A percentile compares a stretch with the other conserved stretches of the same genome.
These are phyloP conservation scores for Cercospora brassicicola DNA, from an alignment of 2,329 filamentous ascomycete species.

Conservation along the genomic window DNA sequence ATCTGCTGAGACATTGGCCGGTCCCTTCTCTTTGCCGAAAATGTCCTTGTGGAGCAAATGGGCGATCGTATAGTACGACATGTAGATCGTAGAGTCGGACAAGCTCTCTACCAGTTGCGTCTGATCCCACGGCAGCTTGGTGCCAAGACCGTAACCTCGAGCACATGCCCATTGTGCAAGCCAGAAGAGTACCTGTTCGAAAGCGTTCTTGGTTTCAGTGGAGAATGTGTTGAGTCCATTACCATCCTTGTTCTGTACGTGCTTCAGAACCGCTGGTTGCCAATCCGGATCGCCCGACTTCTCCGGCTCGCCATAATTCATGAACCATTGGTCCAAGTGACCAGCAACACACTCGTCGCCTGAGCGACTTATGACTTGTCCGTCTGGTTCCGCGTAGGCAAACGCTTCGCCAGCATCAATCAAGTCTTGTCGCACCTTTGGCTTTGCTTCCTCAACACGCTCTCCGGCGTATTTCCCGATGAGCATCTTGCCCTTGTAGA, in stretches of 20 bases:
- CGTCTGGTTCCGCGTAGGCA: conserved; percentile 89
- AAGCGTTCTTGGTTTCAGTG: conserved; percentile 56
- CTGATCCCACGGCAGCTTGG: conserved; percentile 90
- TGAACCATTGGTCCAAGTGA: conserved; percentile 94
- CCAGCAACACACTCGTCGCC: conserved; percentile 92
- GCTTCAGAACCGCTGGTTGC: conserved; percentile 72
- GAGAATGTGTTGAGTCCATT: conserved; percentile 78
- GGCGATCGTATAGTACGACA: conserved; percentile 66
- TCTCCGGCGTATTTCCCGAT: conserved; percentile 85
- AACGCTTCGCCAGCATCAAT: conserved; percentile 79
- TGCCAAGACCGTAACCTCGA: conserved; percentile 86
- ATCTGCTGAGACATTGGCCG: conserved; percentile 69
- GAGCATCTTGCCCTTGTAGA: conserved; percentile 90
- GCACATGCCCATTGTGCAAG: conserved; percentile 94
- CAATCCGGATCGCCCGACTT: conserved; percentile 72
- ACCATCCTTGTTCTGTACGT: conserved; percentile 66
- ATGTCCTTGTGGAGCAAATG: conserved; percentile 72
- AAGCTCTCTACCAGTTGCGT: conserved; percentile 89
- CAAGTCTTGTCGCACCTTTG: conserved; percentile 75
- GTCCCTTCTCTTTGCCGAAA: conserved; percentile 72
- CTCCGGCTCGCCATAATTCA: conserved; percentile 75
- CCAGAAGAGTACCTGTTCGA: conserved; percentile 86
- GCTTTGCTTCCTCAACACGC: conserved; percentile 82
- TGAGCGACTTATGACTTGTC: conserved; percentile 81
- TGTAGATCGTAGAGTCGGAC: conserved; percentile 90